Base-by-base conservation (phyloP, 306 rosid genomes). In the Malus orientalis region DNA sequence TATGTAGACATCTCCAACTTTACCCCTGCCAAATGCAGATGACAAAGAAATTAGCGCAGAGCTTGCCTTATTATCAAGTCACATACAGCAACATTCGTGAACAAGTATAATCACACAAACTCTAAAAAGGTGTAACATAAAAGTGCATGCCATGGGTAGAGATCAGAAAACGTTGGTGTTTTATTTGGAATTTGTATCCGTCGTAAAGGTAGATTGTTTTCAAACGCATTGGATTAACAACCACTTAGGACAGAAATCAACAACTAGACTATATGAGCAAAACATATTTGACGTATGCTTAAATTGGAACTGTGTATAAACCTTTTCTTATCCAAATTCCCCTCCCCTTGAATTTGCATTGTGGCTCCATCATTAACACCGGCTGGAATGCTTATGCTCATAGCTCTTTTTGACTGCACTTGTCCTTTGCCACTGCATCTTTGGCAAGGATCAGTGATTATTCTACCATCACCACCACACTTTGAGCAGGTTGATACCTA, bases 401-500 rank as follows among this genome's bases (percentile, higher is more conserved):
- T 75, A 60, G 74, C 85, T 81, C 79, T 82, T 71, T 85, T 90
- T 67, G 88, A 85, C 85, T 76, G 86, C 60, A 88, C 78, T 76
- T 74, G 89, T 61, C 98, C 97, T 42, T 81, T 70, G 74, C 98
- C 96, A 66, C 83, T 81, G 81, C 98, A 95, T 61, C 47, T 84
- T 79, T 54, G 91, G 83, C 98, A 95, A 51, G 75, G 63, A 42
- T 89, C 92, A 57, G 91, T 88, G 82, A 92, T 79, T 81, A 81
- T 81, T 82, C 84, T 90, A 70, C 97, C 98, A 72, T 81, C 86
- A 69, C 98, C 98, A 36, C 87, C 83, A 79, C 98, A 95, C 73
- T 85, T 85, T 30, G 93, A 86, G 85, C 98, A 95, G 49, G 96
- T 95, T 66, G 96, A 90, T 36, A 90, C 97, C 98, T 95, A 81